These are phyloP conservation scores for Salisapilia sapeloensis DNA, from an alignment of 352 stramenopile genomes.

Conservation along the genomic window DNA sequence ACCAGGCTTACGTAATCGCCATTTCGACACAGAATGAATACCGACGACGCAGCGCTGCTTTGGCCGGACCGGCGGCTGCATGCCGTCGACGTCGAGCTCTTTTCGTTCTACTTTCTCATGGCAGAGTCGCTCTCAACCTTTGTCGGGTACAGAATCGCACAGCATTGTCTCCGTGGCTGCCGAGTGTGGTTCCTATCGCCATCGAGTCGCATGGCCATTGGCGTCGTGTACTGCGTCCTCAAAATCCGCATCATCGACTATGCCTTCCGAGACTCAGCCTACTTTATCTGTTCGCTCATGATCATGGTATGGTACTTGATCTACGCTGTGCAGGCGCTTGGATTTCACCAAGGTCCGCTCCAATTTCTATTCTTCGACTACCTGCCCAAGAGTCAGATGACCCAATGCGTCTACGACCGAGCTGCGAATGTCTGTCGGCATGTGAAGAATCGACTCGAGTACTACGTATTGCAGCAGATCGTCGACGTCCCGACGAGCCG, in stretches of 20 bases:
- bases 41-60: slow-evolving; percentile 13
- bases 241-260: slow-evolving; percentile 75
- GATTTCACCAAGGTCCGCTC: slow-evolving; percentile 58
- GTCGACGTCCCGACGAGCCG: slow-evolving; percentile 14
- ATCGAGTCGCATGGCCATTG: slow-evolving; percentile 43
- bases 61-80: slow-evolving; percentile 12
- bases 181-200: slow-evolving; percentile 44
- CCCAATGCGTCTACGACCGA: slow-evolving; percentile 25
- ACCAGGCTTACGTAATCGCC: too few species aligned
- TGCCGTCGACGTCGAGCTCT: slow-evolving; percentile 46
- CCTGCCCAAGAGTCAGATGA: slow-evolving; percentile 35
- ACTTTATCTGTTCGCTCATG: slow-evolving; percentile 40
- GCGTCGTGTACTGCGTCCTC: slow-evolving; percentile 47
- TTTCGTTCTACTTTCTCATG: slow-evolving; percentile 64
- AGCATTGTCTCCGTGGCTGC: slow-evolving; percentile 58
- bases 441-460: slow-evolving; percentile 20
- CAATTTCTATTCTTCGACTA: slow-evolving; percentile 70
- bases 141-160: slow-evolving; percentile 60
- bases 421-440: slow-evolving; percentile 13
- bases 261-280: slow-evolving; percentile 54
- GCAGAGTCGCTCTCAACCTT: slow-evolving; percentile 61
- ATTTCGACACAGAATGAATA: too few species aligned
- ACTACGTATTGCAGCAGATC: slow-evolving; percentile 36
- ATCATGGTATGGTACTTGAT: slow-evolving; percentile 52
- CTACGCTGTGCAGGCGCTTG: slow-evolving; percentile 45